These are phyloP conservation scores for Trapa bicornis DNA, from an alignment of 345 rosid genomes.

Conservation along the genomic window DNA sequence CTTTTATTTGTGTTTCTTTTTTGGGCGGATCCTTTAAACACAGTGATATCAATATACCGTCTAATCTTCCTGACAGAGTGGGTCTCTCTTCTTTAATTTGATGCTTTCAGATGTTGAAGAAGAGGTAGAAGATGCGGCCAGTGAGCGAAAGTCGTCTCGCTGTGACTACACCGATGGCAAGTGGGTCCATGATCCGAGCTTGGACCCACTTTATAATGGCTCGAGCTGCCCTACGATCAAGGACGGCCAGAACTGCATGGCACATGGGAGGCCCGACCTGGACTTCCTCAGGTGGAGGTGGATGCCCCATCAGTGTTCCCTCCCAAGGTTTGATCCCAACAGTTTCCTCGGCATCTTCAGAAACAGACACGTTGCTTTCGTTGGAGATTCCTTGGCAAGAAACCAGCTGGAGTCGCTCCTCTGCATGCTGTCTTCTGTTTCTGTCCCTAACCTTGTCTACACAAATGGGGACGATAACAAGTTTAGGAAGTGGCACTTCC, in stretches of 20 bases:
- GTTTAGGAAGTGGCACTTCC: conserved; percentile 68
- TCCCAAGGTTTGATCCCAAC: conserved; percentile 75
- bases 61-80: neutral
- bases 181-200: conserved; percentile 53
- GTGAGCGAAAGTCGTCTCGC: conserved; percentile 11
- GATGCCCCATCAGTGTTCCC: conserved; percentile 61
- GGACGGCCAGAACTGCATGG: conserved; percentile 69
- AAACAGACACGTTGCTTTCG: conserved; percentile 66
- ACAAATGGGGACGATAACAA: conserved; percentile 62
- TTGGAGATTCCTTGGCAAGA: conserved; percentile 98
- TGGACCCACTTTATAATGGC: conserved; percentile 67
- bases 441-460: conserved; percentile 45
- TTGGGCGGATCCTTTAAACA: neutral
- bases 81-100: neutral
- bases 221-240: conserved; percentile 72
- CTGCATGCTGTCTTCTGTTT: conserved; percentile 57
- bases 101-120: conserved; percentile 17
- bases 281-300: conserved; percentile 88
- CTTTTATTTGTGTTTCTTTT: neutral
- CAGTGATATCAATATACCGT: neutral
- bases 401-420: conserved; percentile 88
- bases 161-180: conserved; percentile 67
- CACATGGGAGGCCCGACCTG: conserved; percentile 74
- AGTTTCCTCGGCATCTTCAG: conserved; percentile 44
- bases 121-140: conserved; percentile 17